Evolutionary conservation across 2,329 filamentous ascomycete genomes (phyloP).

Genomic region (Microthyrium microscopicum): DNA sequence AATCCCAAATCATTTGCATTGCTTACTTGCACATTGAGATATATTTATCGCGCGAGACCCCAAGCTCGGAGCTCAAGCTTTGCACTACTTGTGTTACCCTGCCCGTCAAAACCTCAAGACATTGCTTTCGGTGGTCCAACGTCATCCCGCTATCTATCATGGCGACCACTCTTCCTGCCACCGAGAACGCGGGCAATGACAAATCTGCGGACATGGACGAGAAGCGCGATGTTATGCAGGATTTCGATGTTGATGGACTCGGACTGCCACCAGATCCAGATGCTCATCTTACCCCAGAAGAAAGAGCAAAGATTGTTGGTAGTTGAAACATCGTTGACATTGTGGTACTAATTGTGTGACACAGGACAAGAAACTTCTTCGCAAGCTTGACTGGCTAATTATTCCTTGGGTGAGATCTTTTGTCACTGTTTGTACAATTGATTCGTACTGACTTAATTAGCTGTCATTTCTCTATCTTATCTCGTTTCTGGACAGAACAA

Average conservation of each 20-base stretch:
- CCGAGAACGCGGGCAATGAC: too few relatives aligned
- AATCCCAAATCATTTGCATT: too few relatives aligned
- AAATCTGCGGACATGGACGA: not conserved
- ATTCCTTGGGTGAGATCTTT: constrained; percentile 35
- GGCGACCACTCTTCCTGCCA: too few relatives aligned
- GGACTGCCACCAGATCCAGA: constrained; percentile 34
- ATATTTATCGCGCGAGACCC: too few relatives aligned
- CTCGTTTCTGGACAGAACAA: constrained; percentile 50
- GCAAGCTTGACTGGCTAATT: constrained; percentile 43
- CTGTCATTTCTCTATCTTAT: constrained; percentile 57
- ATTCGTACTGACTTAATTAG: constrained; percentile 15
- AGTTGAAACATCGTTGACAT: not conserved
- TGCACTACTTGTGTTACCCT: too few relatives aligned
- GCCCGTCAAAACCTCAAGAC: too few relatives aligned
- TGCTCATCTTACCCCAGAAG: constrained; percentile 45
- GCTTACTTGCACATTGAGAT: too few relatives aligned
- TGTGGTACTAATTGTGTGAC: not conserved
- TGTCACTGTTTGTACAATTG: not conserved
- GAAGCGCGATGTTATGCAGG: not conserved
- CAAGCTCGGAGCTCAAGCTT: too few relatives aligned
- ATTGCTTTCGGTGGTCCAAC: too few relatives aligned
- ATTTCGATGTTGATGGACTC: too few relatives aligned
- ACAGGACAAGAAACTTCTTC: constrained; percentile 44
- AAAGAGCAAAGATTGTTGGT: constrained; percentile 43
- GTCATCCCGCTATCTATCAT: too few relatives aligned